These are phyloP conservation scores for Begonia peltatifolia DNA, from an alignment of 306 rosid species.

Conservation along the genomic window DNA sequence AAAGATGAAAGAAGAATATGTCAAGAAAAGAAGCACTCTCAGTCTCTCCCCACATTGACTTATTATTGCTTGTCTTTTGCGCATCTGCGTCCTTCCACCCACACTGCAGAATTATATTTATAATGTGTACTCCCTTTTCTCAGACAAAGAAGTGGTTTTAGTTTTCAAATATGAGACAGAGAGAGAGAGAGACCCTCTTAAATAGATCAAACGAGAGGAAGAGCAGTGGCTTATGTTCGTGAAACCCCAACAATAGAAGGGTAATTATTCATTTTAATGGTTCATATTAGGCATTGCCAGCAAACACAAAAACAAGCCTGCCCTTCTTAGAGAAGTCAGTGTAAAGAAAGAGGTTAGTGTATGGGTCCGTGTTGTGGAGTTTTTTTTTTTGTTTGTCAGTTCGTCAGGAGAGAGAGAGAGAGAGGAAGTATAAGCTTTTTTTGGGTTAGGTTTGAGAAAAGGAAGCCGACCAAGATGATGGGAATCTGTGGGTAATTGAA, in stretches of 20 bases:
- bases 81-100: background rate
- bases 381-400: background rate
- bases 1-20: too few relatives aligned
- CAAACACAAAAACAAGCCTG: background rate
- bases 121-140: background rate
- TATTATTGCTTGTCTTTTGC: too few relatives aligned
- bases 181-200: background rate
- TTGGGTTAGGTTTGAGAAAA: slow-evolving; percentile 2
- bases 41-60: too few relatives aligned
- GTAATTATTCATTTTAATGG: too few relatives aligned
- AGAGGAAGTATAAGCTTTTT: background rate
- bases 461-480: background rate
- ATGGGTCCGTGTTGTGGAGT: background rate
- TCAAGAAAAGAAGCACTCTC: too few relatives aligned
- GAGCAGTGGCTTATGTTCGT: too few relatives aligned
- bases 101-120: background rate
- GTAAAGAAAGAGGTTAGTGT: background rate
- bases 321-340: background rate
- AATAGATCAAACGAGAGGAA: too few relatives aligned
- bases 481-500: slow-evolving; percentile 39
- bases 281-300: background rate
- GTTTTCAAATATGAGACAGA: background rate
- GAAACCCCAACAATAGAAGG: too few relatives aligned
- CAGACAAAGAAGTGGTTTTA: background rate
- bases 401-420: background rate